phyloP scores from a whole-genome alignment of 345 rosid genomes.

The Eucalyptus regnans region DNA sequence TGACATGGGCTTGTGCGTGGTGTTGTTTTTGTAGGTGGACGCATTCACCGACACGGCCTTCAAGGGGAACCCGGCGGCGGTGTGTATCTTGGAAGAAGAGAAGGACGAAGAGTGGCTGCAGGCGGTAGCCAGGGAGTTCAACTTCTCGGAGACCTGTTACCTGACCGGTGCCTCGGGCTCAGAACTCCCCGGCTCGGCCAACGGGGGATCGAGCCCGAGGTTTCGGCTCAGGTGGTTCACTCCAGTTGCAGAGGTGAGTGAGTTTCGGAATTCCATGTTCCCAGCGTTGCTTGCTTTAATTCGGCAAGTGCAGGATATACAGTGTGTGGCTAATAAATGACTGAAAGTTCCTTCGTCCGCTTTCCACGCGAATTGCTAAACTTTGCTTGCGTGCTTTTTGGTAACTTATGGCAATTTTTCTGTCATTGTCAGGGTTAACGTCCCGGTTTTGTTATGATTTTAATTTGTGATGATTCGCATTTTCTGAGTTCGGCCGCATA shows the following conservation, averaged over 20 bases:
- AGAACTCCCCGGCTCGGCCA: not conserved
- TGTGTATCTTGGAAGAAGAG: conserved; percentile 57
- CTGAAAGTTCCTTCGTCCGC: not conserved
- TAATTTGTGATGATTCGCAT: not conserved
- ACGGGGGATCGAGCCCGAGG: conserved; percentile 4
- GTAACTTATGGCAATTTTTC: not conserved
- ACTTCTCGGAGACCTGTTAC: conserved; percentile 33
- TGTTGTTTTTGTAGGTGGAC: conserved; percentile 30
- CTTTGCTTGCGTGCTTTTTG: not conserved
- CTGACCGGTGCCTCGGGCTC: conserved; percentile 15
- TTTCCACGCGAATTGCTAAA: not conserved
- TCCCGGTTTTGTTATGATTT: not conserved
- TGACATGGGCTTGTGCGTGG: not conserved
- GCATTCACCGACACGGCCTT: conserved; percentile 64
- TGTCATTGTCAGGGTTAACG: not conserved
- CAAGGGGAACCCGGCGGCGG: conserved; percentile 82
- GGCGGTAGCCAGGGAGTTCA: conserved; percentile 48
- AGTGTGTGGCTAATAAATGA: not conserved
- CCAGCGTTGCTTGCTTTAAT: not conserved
- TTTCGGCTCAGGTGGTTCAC: conserved; percentile 70
- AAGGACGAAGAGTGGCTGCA: conserved; percentile 64
- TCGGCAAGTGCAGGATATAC: not conserved
- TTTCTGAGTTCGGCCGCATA: not conserved
- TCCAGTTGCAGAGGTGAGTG: conserved; percentile 28
- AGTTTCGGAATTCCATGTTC: not conserved